A percentile compares a stretch with the other conserved stretches of the same genome.
phyloP scores from a whole-genome alignment of 495 filamentous ascomycete genomes.

The Aspergillus sparsus region DNA sequence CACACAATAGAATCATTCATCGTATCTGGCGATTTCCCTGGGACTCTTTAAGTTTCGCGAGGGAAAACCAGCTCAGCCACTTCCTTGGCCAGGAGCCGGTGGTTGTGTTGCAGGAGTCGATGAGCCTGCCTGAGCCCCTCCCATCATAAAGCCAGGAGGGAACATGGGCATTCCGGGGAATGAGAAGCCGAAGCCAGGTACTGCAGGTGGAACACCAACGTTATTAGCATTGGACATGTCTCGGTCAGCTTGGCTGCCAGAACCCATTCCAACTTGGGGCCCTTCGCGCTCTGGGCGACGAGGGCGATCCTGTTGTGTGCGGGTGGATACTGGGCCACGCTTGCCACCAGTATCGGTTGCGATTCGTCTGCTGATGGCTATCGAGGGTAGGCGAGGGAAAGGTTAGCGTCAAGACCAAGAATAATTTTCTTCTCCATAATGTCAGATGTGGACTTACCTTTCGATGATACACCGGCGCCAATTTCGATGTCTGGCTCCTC shows the following conservation, averaged over 20 bases:
- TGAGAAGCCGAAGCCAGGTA: conserved; percentile 69
- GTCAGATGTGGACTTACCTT: conserved; percentile 48
- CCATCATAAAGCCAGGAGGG: conserved; percentile 63
- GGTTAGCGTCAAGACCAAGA: not conserved
- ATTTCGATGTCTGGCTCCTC: conserved; percentile 99
- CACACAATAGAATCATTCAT: conserved; percentile 8
- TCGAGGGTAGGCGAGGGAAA: conserved; percentile 11
- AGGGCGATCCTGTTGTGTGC: conserved; percentile 50
- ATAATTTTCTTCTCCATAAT: too few species aligned
- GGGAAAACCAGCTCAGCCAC: conserved; percentile 25
- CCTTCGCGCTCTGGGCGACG: conserved; percentile 43
- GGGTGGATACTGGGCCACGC: conserved; percentile 70
- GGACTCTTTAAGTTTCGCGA: not conserved
- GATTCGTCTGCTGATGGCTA: conserved; percentile 81
- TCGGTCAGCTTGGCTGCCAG: conserved; percentile 30
- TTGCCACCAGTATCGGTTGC: conserved; percentile 73
- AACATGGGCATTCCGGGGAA: conserved; percentile 70
- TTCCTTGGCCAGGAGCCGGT: conserved; percentile 49
- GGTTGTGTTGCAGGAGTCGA: conserved; percentile 39
- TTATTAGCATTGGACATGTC: conserved; percentile 50
- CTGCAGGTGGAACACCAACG: conserved; percentile 59
- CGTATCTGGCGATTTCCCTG: conserved; percentile 9
- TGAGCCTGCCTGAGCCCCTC: conserved; percentile 39
- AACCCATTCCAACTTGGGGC: conserved; percentile 23
- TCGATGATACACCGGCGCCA: conserved; percentile 93